Conservation (phyloP, 1,139 yeast genomes). For the Hyphopichia pseudoburtonii region DNA sequence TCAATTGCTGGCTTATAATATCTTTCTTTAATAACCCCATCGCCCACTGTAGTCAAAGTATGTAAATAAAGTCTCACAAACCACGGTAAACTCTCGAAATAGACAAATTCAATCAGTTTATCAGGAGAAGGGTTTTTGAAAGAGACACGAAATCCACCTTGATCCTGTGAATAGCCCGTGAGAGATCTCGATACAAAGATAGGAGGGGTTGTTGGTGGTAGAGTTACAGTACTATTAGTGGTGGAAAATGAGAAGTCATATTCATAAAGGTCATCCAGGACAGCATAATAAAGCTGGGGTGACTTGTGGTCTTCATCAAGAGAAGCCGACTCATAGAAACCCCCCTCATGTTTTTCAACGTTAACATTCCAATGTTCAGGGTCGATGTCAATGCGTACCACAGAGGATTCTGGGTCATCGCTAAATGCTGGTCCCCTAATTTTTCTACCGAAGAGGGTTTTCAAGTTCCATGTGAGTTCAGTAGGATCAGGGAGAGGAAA, state of each 20-base stretch:
- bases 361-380: constrained; percentile 49
- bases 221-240: constrained; percentile 31
- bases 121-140: constrained; percentile 61
- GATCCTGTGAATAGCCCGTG: constrained; percentile 89
- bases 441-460: constrained; percentile 66
- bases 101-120: constrained; percentile 50
- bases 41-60: constrained; percentile 47
- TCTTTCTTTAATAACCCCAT: constrained; percentile 46
- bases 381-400: constrained; percentile 45
- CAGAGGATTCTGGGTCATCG: constrained; percentile 32
- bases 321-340: neutral
- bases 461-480: constrained; percentile 53
- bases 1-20: constrained; percentile 78
- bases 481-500: constrained; percentile 68
- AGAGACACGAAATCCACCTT: constrained; percentile 83
- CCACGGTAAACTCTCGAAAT: constrained; percentile 92
- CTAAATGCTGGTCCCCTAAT: constrained; percentile 66
- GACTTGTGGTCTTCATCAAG: neutral
- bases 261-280: constrained; percentile 26
- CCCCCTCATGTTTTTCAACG: constrained; percentile 9
- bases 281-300: constrained; percentile 17
- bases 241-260: constrained; percentile 43
- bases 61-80: constrained; percentile 81
- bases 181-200: constrained; percentile 77
- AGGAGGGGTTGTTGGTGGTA: constrained; percentile 53